Evolutionary conservation across 805 yeast genomes (phyloP), one percentile per base, ranked within the genome.

Genomic region (Nakazawaea populi): DNA sequence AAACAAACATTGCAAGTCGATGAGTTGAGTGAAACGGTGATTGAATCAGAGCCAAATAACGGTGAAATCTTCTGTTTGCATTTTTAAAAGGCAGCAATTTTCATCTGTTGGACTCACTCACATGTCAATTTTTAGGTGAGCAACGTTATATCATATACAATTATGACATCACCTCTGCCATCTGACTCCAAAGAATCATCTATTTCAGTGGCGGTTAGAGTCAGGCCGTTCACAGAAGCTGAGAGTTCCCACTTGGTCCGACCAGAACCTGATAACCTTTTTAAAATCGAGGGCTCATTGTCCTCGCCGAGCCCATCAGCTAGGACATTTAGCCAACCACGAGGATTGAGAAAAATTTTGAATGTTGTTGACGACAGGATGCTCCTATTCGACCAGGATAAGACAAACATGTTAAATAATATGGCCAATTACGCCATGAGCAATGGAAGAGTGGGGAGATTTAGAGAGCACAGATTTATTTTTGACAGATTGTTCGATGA

Each of bases 371-470:
- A 89, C 68, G 94, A 87, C 58, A 72, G 81, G 53, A 88, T 89
- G 95, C 72, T 89, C 50, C 80, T 89, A 7, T 89, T 89, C 64
- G 96, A 89, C 67, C 97, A 96, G 0, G 81, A 87, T 2, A 88
- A 83, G 44, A 73, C 79, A 18, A 85, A 81, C 56, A 90, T 92
- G 0, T 58, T 80, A 51, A 68, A 69, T 14, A 64, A 64, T 44
- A 73, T 79, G 79, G 84, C 79, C 29, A 60, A 58, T 35, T 59
- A 62, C 45, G 62, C 58, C 56, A 59, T 39, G 50, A 55, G 8
- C 52, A 56, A 48, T 49, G 56, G 14, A 6, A 14, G 29, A 24
- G 31, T n/a, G 34, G 38, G 39, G 28, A 68, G 90, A 48, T 74
- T 80, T 38, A 65, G 85, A 54, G 96, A 89, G 60, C 88, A 85